These are phyloP conservation scores for Colletotrichum magnum DNA, from an alignment of 2,329 filamentous ascomycete species.

Conservation along the genomic window DNA sequence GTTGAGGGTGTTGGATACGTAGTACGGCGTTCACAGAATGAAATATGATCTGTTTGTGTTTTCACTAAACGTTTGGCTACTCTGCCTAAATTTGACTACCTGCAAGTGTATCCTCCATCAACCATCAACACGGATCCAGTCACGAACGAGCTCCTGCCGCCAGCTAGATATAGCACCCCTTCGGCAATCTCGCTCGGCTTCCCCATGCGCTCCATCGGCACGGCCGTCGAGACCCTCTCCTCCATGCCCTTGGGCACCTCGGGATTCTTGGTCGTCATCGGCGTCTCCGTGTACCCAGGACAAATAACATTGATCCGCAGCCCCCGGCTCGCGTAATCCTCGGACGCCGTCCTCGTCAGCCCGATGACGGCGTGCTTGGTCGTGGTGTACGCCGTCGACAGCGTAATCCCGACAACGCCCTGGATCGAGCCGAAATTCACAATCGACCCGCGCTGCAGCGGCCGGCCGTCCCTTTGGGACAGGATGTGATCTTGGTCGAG, in stretches of 20 bases:
- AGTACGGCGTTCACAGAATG: background rate
- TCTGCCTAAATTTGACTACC: background rate
- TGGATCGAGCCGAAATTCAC: conserved; percentile 38
- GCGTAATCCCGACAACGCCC: conserved; percentile 30
- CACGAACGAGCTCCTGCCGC: conserved; percentile 31
- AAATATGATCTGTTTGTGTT: background rate
- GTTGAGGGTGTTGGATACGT: background rate
- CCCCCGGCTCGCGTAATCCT: conserved; percentile 58
- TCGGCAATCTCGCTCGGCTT: conserved; percentile 48
- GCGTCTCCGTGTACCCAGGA: conserved; percentile 50
- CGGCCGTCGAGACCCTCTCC: conserved; percentile 42
- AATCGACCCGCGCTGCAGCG: conserved; percentile 34
- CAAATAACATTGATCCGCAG: conserved; percentile 55
- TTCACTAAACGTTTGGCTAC: no score
- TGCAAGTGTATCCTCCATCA: conserved; percentile 35
- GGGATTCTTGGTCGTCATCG: conserved; percentile 47
- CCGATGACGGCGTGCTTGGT: conserved; percentile 35
- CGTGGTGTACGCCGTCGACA: conserved; percentile 32
- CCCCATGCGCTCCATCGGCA: conserved; percentile 49
- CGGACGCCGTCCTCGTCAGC: conserved; percentile 48
- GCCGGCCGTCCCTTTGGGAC: conserved; percentile 49
- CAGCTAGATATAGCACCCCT: conserved; percentile 46
- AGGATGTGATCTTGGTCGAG: conserved; percentile 57
- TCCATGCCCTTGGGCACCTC: conserved; percentile 47
- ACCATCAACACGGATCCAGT: conserved; percentile 37